phyloP scores from a whole-genome alignment of 352 stramenopile genomes.

The Phytopythium aichiense region DNA sequence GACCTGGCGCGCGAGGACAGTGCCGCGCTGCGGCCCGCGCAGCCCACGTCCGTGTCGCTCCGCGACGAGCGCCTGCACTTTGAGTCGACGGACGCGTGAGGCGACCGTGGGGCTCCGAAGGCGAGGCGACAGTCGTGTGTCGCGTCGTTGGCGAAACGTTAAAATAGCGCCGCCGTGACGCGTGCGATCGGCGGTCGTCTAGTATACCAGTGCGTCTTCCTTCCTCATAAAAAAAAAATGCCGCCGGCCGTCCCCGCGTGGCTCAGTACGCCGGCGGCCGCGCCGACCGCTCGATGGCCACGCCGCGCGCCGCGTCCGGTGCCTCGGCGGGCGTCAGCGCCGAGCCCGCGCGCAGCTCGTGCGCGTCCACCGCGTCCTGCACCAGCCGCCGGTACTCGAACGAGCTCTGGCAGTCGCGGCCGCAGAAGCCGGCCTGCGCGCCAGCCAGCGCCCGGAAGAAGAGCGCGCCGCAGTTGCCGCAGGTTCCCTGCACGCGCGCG shows the following conservation, averaged over 20 bases:
- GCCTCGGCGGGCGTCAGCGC: not conserved
- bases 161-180: too few relatives aligned
- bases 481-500: slow-evolving; percentile 32
- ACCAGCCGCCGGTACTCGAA: slow-evolving; percentile 45
- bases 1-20: slow-evolving; percentile 40
- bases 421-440: slow-evolving; percentile 36
- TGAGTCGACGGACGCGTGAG: slow-evolving; percentile 29
- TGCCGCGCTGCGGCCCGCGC: slow-evolving; percentile 35
- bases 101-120: too few relatives aligned
- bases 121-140: too few relatives aligned
- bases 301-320: not conserved
- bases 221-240: too few relatives aligned
- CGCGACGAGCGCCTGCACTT: slow-evolving; percentile 61
- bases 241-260: too few relatives aligned
- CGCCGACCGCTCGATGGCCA: not conserved
- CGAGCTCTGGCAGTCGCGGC: slow-evolving; percentile 59
- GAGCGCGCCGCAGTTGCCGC: slow-evolving; percentile 45
- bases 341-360: slow-evolving; percentile 9
- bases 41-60: slow-evolving; percentile 55
- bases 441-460: slow-evolving; percentile 35
- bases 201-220: too few relatives aligned
- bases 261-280: not conserved
- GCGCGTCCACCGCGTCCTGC: slow-evolving; percentile 35
- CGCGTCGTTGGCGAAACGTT: too few relatives aligned
- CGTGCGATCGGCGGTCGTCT: too few relatives aligned